Base-by-base conservation (phyloP, 805 yeast genomes). In the Suhomyces sp. region DNA sequence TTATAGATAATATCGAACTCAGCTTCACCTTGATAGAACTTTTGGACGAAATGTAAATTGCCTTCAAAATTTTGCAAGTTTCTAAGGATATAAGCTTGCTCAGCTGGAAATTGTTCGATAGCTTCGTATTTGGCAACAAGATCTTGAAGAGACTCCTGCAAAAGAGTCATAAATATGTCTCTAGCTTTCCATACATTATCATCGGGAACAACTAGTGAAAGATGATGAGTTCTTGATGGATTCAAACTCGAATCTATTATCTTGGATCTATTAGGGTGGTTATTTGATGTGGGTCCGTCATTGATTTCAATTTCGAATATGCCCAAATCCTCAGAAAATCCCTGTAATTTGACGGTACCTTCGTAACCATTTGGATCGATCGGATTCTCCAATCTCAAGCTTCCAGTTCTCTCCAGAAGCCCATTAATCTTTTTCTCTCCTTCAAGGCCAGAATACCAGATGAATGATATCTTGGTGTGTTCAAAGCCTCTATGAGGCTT, bases 401-500 rank as follows among this genome's bases (percentile, higher is more conserved):
- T 43, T 44, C 65, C 53, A 6, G 49, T 41, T 25, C 52, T 36
- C 15, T 29, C 25, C 4, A 33, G 39, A 0, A 31, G 15, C 13
- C 39, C 47, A 4, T 34, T 39, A 5, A 39, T 38, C 4, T 28
- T 33, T 1, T 44, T 35, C 18, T 70, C 75, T 21, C 82, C 81
- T 58, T 88, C 95, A 29, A 88, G 65, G 1, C 85, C 93, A 14
- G 86, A 69, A 58, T 90, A 91, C 61, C 86, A 79, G 4, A 90
- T 79, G 33, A 91, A 60, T 0, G 95, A 76, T 3, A 83, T 76
- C 4, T 76, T 68, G 11, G 70, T 66, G 21, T 65, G 44, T 43
- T 71, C 76, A 35, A 54, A 56, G 0, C 79, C 74, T 19, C 66
- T 59, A 23, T 72, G 60, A 4, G 96, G 86, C 14, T 56, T 61